A percentile compares a stretch with the other conserved stretches of the same genome.
These are phyloP conservation scores for Symbiodinium pilosum DNA, from an alignment of 73 alveolate species.

Conservation along the genomic window DNA sequence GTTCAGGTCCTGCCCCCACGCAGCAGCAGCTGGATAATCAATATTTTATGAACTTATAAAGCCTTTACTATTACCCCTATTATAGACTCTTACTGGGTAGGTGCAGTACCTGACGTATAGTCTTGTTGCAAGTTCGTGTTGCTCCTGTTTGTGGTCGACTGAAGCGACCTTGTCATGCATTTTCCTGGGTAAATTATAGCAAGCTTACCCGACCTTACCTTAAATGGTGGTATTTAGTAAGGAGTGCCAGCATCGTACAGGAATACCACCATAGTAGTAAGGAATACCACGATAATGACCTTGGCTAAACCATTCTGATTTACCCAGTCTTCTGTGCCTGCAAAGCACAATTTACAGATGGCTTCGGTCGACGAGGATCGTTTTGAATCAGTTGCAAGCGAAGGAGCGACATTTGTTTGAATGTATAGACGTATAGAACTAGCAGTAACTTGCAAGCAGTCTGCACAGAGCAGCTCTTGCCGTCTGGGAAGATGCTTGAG, in stretches of 20 bases:
- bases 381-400: neutral
- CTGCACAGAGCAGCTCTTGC: no score
- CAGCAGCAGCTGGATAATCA: no score
- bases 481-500: no score
- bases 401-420: no score
- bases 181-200: neutral
- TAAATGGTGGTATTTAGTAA: neutral
- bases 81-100: neutral
- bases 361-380: neutral
- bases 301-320: no score
- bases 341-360: no score
- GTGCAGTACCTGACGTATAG: no score
- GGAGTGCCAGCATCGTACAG: neutral
- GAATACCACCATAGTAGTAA: neutral
- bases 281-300: neutral
- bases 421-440: no score
- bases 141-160: neutral
- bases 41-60: neutral
- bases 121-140: neutral
- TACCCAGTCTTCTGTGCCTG: neutral
- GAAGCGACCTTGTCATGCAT: neutral
- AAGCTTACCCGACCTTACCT: neutral
- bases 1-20: no score
- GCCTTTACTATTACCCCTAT: neutral
- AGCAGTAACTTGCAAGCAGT: no score